Percentiles rank a stretch among this genome's conserved stretches.
Conservation (phyloP, 768 basidiomycete species). For the Calocera cornea region DNA sequence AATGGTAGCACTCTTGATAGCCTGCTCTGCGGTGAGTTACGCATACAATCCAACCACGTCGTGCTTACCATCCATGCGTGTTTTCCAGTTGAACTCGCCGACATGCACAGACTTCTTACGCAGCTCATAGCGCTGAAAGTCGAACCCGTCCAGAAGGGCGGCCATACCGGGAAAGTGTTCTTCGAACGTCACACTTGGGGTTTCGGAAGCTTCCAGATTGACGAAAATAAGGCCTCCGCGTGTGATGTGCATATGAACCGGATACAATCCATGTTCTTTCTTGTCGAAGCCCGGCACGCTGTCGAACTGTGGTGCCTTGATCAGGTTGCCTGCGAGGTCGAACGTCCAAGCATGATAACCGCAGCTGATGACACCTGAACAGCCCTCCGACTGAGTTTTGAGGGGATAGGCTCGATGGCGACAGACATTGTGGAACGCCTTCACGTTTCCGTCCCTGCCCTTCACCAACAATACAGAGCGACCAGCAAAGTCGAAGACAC, state of each 20-base stretch:
- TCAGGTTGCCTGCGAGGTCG: constrained; percentile 6
- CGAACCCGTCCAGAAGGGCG: not conserved
- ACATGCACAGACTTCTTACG: not conserved
- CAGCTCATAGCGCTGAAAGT: not conserved
- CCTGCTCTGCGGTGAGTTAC: too few species aligned
- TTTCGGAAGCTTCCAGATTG: constrained; percentile 9
- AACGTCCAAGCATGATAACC: constrained; percentile 12
- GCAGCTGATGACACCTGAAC: constrained; percentile 5
- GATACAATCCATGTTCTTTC: constrained; percentile 7
- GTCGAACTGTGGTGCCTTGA: constrained; percentile 14
- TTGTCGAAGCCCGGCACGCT: constrained; percentile 12
- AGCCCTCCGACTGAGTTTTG: constrained; percentile 7
- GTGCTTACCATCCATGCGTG: constrained; percentile 14
- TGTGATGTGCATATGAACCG: constrained; percentile 12
- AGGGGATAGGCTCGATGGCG: constrained; percentile 12
- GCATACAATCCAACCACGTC: too few species aligned
- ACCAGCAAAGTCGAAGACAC: constrained; percentile 7
- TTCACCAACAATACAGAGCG: constrained; percentile 2
- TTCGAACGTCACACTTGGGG: constrained; percentile 9
- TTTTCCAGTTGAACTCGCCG: constrained; percentile 4
- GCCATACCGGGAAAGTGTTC: constrained; percentile 9
- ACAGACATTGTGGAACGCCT: constrained; percentile 10
- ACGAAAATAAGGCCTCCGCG: constrained; percentile 12
- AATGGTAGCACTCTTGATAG: constrained; percentile 12
- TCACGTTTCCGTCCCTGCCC: not conserved